phyloP scores from a whole-genome alignment of 495 filamentous ascomycete genomes.

The Aspergillus bridgeri region DNA sequence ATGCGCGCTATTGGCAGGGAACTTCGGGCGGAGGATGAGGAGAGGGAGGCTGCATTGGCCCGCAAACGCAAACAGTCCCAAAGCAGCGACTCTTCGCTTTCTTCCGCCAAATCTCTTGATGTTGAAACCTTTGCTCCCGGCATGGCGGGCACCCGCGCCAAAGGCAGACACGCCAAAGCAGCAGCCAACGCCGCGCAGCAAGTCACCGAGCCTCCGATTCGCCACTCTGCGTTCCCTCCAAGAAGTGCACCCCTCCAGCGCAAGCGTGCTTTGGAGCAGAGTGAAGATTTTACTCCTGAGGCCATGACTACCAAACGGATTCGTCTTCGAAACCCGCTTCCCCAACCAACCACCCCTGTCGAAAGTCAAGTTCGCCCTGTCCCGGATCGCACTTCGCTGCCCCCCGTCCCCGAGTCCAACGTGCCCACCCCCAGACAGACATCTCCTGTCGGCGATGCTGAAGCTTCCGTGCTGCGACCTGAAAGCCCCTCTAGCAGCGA shows the following conservation, averaged over 20 bases:
- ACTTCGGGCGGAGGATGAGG: slow-evolving; percentile 13
- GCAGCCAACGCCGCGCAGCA: slow-evolving; percentile 15
- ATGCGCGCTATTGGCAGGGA: slow-evolving; percentile 25
- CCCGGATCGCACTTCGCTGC: slow-evolving; percentile 9
- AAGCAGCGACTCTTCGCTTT: slow-evolving; percentile 45
- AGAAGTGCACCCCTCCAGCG: slow-evolving; percentile 19
- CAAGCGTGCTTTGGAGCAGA: slow-evolving; percentile 27
- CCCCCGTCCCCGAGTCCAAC: slow-evolving; percentile 14
- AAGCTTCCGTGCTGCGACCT: slow-evolving; percentile 9
- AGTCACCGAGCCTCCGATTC: slow-evolving; percentile 4
- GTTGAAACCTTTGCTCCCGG: slow-evolving; percentile 22
- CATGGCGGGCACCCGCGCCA: slow-evolving; percentile 19
- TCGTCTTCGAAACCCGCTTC: slow-evolving; percentile 23
- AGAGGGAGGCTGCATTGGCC: slow-evolving; percentile 6
- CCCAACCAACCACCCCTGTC: slow-evolving; percentile 13
- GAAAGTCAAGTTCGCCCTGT: slow-evolving; percentile 25
- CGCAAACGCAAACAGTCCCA: slow-evolving; percentile 28
- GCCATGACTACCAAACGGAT: slow-evolving; percentile 27
- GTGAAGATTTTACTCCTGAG: slow-evolving; percentile 24
- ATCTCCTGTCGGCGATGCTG: neutral
- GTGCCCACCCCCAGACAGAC: slow-evolving; percentile 12
- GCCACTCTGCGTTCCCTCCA: slow-evolving; percentile 14
- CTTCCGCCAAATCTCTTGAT: slow-evolving; percentile 38
- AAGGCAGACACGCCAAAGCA: slow-evolving; percentile 27
- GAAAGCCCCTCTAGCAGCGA: slow-evolving; percentile 23